phyloP scores from a whole-genome alignment of 208 protist species.

The Plasmodiophora brassicae region DNA sequence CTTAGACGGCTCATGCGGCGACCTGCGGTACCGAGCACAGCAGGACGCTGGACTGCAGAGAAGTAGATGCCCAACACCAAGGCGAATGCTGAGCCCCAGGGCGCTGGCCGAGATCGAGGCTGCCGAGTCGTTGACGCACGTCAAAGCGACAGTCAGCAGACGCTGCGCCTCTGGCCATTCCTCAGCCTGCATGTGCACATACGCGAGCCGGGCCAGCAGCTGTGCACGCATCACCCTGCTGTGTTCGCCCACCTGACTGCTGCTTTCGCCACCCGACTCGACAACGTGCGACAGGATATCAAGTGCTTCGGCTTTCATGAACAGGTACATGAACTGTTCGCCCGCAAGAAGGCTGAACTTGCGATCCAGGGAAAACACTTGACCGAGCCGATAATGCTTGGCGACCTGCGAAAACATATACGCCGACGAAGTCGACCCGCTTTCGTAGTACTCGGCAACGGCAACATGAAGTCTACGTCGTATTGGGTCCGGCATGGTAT shows the following conservation, averaged over 20 bases:
- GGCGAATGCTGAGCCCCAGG: no score
- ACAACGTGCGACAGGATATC: background rate
- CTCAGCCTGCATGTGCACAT: background rate
- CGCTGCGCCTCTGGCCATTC: background rate
- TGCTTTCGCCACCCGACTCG: background rate
- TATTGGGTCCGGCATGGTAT: background rate
- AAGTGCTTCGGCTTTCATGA: background rate
- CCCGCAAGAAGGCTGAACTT: background rate
- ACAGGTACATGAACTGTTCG: background rate
- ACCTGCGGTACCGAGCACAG: no score
- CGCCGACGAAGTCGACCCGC: background rate
- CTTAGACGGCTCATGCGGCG: no score
- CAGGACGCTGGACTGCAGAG: no score
- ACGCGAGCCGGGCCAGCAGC: background rate
- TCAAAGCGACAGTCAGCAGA: background rate
- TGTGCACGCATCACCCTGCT: background rate
- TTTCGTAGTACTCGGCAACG: conserved; percentile 1
- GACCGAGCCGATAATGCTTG: background rate
- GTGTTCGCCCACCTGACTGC: background rate
- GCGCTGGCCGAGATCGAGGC: no score
- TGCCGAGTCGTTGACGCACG: no score
- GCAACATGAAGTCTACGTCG: background rate
- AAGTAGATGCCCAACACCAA: no score
- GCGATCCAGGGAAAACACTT: background rate
- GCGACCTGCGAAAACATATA: background rate